Evolutionary conservation across 1,284 basidiomycete genomes (phyloP).

Genomic region (Cryptococcus floricola): DNA sequence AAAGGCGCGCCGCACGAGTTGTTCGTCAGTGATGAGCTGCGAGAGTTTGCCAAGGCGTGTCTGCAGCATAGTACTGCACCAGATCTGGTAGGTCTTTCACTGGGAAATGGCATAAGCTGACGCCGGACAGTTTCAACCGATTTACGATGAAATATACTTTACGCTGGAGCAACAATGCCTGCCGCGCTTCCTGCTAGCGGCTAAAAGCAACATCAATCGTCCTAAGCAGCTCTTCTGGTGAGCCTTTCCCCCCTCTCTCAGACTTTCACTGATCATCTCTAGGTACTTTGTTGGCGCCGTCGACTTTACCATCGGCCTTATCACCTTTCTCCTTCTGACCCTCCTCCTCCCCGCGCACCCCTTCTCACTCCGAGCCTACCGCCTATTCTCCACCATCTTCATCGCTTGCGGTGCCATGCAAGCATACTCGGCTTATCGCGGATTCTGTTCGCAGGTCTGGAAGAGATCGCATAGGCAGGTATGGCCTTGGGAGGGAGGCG

Average conservation of each 20-base stretch:
- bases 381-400: slow-evolving; percentile 33
- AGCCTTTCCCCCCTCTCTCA: slow-evolving; percentile 1
- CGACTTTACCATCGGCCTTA: slow-evolving; percentile 27
- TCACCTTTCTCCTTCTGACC: slow-evolving; percentile 31
- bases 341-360: slow-evolving; percentile 21
- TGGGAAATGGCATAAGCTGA: background rate
- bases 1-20: slow-evolving; percentile 32
- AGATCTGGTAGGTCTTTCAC: slow-evolving; percentile 26
- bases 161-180: slow-evolving; percentile 32
- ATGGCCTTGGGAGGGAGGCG: slow-evolving; percentile 39
- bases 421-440: slow-evolving; percentile 33
- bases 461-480: slow-evolving; percentile 28
- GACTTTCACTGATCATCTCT: background rate
- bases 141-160: slow-evolving; percentile 37
- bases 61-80: slow-evolving; percentile 31
- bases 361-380: slow-evolving; percentile 25
- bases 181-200: slow-evolving; percentile 33
- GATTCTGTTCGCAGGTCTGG: slow-evolving; percentile 42
- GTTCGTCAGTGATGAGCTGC: slow-evolving; percentile 34
- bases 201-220: slow-evolving; percentile 31
- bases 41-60: slow-evolving; percentile 19
- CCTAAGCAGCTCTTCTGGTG: slow-evolving; percentile 40
- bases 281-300: slow-evolving; percentile 34
- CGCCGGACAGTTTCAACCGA: slow-evolving; percentile 27
- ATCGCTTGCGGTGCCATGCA: slow-evolving; percentile 33